phyloP scores from a whole-genome alignment of 495 filamentous ascomycete genomes.

The Jackrogersella multiformis region DNA sequence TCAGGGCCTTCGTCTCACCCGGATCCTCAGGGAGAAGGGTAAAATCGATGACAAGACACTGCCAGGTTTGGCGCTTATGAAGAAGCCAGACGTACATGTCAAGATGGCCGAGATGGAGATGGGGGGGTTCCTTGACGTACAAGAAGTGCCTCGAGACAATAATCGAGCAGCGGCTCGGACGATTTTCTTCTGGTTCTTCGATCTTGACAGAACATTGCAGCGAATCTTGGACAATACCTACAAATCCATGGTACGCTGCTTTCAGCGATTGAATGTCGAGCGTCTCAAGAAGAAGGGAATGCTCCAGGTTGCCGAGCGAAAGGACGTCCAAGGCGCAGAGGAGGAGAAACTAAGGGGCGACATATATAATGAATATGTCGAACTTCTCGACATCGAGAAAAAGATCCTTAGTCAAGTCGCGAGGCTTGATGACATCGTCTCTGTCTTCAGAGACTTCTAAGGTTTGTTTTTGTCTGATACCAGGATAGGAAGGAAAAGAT shows the following conservation, averaged over 20 bases:
- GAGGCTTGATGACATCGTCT: conserved; percentile 84
- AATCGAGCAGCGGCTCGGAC: conserved; percentile 79
- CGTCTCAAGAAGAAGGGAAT: conserved; percentile 70
- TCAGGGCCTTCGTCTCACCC: conserved; percentile 77
- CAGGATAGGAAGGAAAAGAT: conserved; percentile 24
- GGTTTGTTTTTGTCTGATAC: conserved; percentile 29
- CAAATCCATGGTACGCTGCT: conserved; percentile 84
- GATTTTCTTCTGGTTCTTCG: conserved; percentile 91
- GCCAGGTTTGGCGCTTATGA: conserved; percentile 75
- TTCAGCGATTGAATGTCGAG: conserved; percentile 81
- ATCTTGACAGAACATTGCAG: conserved; percentile 70
- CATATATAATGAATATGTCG: conserved; percentile 71
- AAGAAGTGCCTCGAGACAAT: conserved; percentile 88
- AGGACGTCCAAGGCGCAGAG: conserved; percentile 82
- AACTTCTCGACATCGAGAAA: conserved; percentile 77
- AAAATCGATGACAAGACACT: conserved; percentile 92
- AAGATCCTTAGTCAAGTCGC: conserved; percentile 77
- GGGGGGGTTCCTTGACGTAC: conserved; percentile 83
- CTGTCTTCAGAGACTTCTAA: conserved; percentile 83
- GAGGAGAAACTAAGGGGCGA: conserved; percentile 74
- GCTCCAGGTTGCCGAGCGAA: conserved; percentile 78
- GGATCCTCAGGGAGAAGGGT: conserved; percentile 83
- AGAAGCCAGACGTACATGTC: conserved; percentile 80
- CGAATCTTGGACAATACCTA: conserved; percentile 80
- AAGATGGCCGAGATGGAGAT: conserved; percentile 83